Evolutionary conservation across 139 green algal genomes (phyloP), one percentile per base, ranked within the genome.

Genomic region (Auxenochlorella pyrenoidosa): DNA sequence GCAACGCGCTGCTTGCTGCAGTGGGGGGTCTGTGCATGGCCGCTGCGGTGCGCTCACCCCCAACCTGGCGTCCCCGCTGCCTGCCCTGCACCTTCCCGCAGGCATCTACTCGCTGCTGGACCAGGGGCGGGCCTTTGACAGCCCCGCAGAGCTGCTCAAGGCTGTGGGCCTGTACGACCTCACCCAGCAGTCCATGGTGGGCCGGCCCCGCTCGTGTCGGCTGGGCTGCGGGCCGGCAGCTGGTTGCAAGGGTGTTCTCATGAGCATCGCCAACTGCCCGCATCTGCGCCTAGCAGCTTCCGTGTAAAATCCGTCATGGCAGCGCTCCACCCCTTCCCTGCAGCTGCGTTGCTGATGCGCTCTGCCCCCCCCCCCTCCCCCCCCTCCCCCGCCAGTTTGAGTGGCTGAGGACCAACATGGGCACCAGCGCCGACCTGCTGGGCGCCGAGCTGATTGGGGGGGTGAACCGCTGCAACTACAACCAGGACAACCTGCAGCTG

Each of bases 381-480:
- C 58, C 16, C 76, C 38, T 0, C 1, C 34, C n/a, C 24, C 8
- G 5, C 12, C 24, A 83, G 72, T 83, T 88, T 75, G 54, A 85
- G 80, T 76, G 36, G 34, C 28, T 88, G 85, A 68, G 89, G 66
- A 76, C 84, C 1, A 66, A 58, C 15, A 60, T 89, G 59, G 89
- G 87, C 26, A 59, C 38, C 18, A 60, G 51, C n/a, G 30, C 28
- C 38, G 89, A 71, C 16, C 38, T 41, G 4, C 94, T 95, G 75
- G 82, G 65, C 2, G 44, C 81, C 0, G 92, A 96, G 84, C 60
- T 95, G 26, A 88, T 90, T 15, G 93, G 83, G 10, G 89, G 89
- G 0, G 85, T 94, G 15, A 93, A 93, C 75, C 82, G 88, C 6
- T 83, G 90, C 71, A 94, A 96, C 87, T 96, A 95, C 93, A 96